Percentiles rank a stretch among this genome's conserved stretches.
Evolutionary conservation across 2,329 filamentous ascomycete genomes (phyloP).

Genomic region (Botrytis pseudocinerea): DNA sequence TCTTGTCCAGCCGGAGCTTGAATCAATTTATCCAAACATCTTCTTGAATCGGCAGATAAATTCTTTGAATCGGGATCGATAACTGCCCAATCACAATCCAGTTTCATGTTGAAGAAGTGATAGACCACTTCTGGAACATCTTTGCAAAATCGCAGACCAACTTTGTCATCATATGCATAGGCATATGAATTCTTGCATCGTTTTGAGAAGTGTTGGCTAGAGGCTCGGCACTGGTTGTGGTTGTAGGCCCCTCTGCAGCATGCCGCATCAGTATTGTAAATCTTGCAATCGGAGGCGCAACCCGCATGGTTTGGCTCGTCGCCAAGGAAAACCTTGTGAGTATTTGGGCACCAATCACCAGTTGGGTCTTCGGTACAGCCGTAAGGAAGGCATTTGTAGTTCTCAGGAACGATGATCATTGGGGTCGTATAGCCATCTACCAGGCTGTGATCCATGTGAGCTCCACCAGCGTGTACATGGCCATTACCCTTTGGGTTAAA

Average conservation of each 20-base stretch:
- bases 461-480: background rate
- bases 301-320: background rate
- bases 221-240: background rate
- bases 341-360: background rate
- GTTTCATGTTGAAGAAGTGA: background rate
- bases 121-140: background rate
- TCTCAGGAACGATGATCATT: background rate
- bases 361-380: slow-evolving; percentile 6
- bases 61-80: background rate
- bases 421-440: background rate
- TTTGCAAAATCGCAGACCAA: background rate
- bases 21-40: background rate
- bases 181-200: slow-evolving; percentile 1
- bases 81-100: slow-evolving; percentile 4
- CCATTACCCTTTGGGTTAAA: background rate
- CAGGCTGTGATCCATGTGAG: background rate
- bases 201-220: slow-evolving; percentile 6
- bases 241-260: background rate
- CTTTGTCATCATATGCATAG: slow-evolving; percentile 9
- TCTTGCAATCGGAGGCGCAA: background rate
- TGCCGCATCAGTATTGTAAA: background rate
- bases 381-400: background rate
- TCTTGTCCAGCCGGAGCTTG: background rate
- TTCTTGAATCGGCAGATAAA: background rate
- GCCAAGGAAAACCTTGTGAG: background rate